Evolutionary conservation across 2,329 filamentous ascomycete species (phyloP).

Genomic region (Alternaria arbusti): DNA sequence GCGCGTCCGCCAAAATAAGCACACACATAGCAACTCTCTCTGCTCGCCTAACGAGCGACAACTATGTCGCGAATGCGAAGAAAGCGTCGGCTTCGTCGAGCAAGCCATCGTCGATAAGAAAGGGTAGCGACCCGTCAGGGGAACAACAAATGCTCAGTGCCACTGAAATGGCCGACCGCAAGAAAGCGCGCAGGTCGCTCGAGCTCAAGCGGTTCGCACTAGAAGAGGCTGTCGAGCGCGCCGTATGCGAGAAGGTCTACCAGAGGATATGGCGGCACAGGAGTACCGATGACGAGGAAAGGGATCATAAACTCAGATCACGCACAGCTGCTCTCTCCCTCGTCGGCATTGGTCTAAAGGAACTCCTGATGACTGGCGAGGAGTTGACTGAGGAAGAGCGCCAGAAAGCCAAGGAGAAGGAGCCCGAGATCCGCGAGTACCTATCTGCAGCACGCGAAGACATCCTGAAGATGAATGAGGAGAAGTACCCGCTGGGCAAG

Average conservation of each 20-base stretch:
- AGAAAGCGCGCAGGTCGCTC: conserved; percentile 76
- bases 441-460: conserved; percentile 72
- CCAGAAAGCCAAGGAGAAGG: conserved; percentile 59
- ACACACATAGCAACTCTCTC: conserved; percentile 86
- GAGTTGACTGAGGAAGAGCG: conserved; percentile 62
- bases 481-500: conserved; percentile 88
- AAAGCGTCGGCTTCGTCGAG: conserved; percentile 51
- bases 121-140: conserved; percentile 43
- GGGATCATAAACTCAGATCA: conserved; percentile 92
- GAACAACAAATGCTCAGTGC: conserved; percentile 90
- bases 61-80: conserved; percentile 39
- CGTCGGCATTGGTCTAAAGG: conserved; percentile 87
- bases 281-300: conserved; percentile 89
- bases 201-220: conserved; percentile 78
- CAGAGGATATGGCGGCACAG: conserved; percentile 88
- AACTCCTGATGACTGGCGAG: conserved; percentile 68
- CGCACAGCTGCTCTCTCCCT: conserved; percentile 88
- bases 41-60: conserved; percentile 73
- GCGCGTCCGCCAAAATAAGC: conserved; percentile 79
- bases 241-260: conserved; percentile 83
- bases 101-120: conserved; percentile 47
- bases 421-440: conserved; percentile 73
- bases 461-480: conserved; percentile 81
- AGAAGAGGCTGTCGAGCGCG: conserved; percentile 90
- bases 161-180: conserved; percentile 80